phyloP scores from a whole-genome alignment of 2,329 filamentous ascomycete genomes.

The Diplodia scrobiculata region DNA sequence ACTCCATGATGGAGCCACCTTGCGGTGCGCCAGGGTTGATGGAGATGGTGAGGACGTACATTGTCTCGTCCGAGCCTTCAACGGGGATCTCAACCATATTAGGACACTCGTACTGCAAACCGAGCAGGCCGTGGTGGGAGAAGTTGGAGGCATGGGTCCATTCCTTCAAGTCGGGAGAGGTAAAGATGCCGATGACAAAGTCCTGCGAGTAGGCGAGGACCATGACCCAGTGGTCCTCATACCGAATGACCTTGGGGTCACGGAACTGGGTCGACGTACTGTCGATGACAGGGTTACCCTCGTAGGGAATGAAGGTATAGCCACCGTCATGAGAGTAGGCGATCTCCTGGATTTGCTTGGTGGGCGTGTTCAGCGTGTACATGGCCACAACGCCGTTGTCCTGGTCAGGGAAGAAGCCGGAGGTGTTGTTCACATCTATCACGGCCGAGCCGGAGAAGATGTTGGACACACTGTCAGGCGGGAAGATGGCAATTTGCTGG shows the following conservation, averaged over 20 bases:
- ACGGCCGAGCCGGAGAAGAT: conserved; percentile 61
- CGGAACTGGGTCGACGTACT: conserved; percentile 61
- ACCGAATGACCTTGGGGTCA: conserved; percentile 66
- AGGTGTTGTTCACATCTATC: conserved; percentile 65
- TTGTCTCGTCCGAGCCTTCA: conserved; percentile 45
- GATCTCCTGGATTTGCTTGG: conserved; percentile 59
- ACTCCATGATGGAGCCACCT: conserved; percentile 59
- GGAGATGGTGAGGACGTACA: conserved; percentile 54
- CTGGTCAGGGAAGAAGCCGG: conserved; percentile 64
- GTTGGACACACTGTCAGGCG: conserved; percentile 57
- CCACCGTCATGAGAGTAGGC: conserved; percentile 65
- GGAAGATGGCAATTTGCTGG: conserved; percentile 64
- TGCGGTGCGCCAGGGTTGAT: conserved; percentile 61
- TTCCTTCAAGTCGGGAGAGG: conserved; percentile 59
- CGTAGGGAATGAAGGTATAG: conserved; percentile 63
- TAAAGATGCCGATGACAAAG: conserved; percentile 63
- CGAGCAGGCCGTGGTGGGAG: conserved; percentile 55
- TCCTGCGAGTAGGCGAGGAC: conserved; percentile 58
- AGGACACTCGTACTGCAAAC: conserved; percentile 64
- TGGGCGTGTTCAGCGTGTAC: conserved; percentile 53
- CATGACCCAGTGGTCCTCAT: conserved; percentile 61
- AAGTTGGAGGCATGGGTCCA: conserved; percentile 65
- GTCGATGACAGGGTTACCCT: conserved; percentile 62
- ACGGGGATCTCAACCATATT: conserved; percentile 62
- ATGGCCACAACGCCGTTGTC: conserved; percentile 65